Evolutionary conservation across 441 rosid species (phyloP), one percentile per base, ranked within the genome.

Genomic region (Bruguiera hainesii): DNA sequence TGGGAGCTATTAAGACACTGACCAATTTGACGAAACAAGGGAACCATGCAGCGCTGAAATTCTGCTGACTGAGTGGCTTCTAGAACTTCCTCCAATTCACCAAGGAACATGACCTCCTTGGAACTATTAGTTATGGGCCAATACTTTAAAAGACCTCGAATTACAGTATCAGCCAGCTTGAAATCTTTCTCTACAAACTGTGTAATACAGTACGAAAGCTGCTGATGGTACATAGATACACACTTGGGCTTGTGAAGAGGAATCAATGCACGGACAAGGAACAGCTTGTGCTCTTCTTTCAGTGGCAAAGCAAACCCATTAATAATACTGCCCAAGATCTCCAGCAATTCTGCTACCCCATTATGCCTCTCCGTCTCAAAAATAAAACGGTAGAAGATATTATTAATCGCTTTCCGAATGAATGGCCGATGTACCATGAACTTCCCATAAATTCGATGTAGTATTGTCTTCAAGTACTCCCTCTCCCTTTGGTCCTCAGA

Each of bases 241-340:
- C 89, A 82, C 77, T 87, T 91, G 50, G 94, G 92, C 79, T 87
- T 89, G 86, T 91, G 97, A 6, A 91, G 91, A 19, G 96, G 97
- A 75, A 89, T 89, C 84, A 91, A 77, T 11, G 85, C 89, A 30
- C 96, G 80, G 13, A 87, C 81, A 39, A 91, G 85, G 76, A 91
- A 89, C 29, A 91, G 89, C 68, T 91, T 89, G 75, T 91, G 96
- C 78, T 91, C 97, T 81, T 91, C 97, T 85, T 91, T 91, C 77
- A 91, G 80, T 23, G 97, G 96, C 78, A 91, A 78, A 61, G 94
- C 96, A 70, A 91, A 91, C 60, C 92, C 96, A 52, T 87, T 87
- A 60, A 87, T 86, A 70, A 89, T 84, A 68, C 92, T 89, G 37
- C 90, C 96, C 26, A 89, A 76, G 39, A 89, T 87, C 84, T 89